Base-by-base conservation (phyloP, 805 yeast genomes). In the Saturnispora diversa region DNA sequence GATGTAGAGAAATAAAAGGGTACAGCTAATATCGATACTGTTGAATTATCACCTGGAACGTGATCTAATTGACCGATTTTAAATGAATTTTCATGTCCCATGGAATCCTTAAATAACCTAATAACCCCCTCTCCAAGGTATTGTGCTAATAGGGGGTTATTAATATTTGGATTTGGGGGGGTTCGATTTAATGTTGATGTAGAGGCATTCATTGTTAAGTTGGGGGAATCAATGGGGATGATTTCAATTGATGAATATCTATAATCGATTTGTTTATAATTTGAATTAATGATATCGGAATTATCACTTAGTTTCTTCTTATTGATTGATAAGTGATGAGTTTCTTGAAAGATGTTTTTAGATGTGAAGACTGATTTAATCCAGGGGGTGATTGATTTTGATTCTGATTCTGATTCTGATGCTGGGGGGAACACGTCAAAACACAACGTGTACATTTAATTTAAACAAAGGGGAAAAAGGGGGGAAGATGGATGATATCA, bases 1-100 rank as follows among this genome's bases (percentile, higher is more conserved):
- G 86, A 80, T 0, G 90, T 84, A 0, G 94, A 79, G 58, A 87
- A 80, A 56, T 87, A 88, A 9, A 83, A 77, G 0, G 97, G 97
- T 0, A 87, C 79, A 0, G 94, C 87, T n/a, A 86, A 59, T 15
- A 86, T 82, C 1, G 90, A 77, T 4, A 84, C 74, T 62, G 82
- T 80, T 1, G 86, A 73, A 26, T 72, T 77, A 53, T 78, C 81
- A 0, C 77, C 77, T 3, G 62, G 29, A 5, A 50, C 49, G 12
- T 16, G 28, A 13, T 29, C 28, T 23, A 20, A 22, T 12, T 37
- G 30, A 7, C 49, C 54, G 7, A 53, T 44, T 24, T 50, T 50
- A 7, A 52, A 40, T 4, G 21, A 16, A 16, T 42, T 42, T 5
- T 40, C 31, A 19, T 38, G 45, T 12, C 55, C 51, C 22, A 65